Percentiles rank a stretch among this genome's conserved stretches.
Evolutionary conservation across 2,329 filamentous ascomycete genomes (phyloP).

Genomic region (Diaporthe batatas): DNA sequence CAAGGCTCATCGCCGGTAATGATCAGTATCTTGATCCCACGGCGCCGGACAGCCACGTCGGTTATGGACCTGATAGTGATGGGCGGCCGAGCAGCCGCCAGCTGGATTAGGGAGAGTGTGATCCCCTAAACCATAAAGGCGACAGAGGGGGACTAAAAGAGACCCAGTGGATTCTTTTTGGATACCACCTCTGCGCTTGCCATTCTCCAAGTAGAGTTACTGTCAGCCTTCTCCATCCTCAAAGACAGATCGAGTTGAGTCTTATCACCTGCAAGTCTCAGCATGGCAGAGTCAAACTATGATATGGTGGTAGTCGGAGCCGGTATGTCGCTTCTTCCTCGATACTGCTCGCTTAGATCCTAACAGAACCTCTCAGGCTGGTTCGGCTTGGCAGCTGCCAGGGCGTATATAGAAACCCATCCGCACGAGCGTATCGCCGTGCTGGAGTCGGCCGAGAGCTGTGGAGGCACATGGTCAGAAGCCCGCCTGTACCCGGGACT

Average conservation of each 20-base stretch:
- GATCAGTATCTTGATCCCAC: background rate
- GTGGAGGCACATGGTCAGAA: conserved; percentile 73
- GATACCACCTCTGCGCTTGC: background rate
- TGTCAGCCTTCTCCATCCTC: background rate
- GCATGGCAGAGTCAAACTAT: conserved; percentile 33
- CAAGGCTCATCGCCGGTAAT: background rate
- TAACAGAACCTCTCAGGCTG: conserved; percentile 52
- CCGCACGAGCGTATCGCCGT: conserved; percentile 61
- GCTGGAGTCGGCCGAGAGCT: conserved; percentile 62
- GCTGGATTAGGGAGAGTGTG: background rate
- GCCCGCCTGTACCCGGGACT: conserved; percentile 71
- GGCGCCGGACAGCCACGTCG: conserved; percentile 14
- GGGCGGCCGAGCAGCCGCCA: conserved; percentile 18
- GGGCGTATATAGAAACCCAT: conserved; percentile 64
- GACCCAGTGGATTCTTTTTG: background rate
- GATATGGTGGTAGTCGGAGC: conserved; percentile 42
- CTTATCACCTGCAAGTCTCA: background rate
- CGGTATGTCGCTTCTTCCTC: conserved; percentile 24
- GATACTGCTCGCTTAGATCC: background rate
- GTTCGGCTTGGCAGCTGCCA: conserved; percentile 65
- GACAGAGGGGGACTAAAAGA: background rate
- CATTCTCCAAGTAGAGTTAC: background rate
- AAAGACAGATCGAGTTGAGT: background rate
- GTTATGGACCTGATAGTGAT: conserved; percentile 20
- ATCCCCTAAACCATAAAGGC: conserved; percentile 16